Evolutionary conservation across 2,329 filamentous ascomycete species (phyloP).

Genomic region (Aaosphaeria pasadenensis): DNA sequence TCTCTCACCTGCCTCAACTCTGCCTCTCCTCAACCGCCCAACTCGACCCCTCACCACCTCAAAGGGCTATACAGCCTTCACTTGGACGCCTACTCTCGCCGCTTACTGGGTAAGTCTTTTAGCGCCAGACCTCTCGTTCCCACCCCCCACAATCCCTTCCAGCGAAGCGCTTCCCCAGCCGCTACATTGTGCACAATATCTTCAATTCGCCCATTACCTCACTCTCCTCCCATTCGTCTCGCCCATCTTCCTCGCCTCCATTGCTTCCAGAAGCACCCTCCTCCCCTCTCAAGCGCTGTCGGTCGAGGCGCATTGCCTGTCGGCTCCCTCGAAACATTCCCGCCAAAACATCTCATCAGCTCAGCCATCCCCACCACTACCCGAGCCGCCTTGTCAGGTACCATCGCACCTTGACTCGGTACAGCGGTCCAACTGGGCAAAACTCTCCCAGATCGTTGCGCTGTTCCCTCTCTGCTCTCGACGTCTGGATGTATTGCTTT

Average conservation of each 20-base stretch:
- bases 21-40: not conserved
- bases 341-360: slow-evolving; percentile 14
- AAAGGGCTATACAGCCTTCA: not conserved
- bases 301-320: slow-evolving; percentile 26
- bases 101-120: slow-evolving; percentile 35
- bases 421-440: not conserved
- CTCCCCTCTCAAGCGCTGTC: slow-evolving; percentile 19
- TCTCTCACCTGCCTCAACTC: slow-evolving; percentile 3
- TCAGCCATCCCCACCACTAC: not conserved
- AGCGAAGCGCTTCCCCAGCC: slow-evolving; percentile 36
- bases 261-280: not conserved
- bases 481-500: not conserved
- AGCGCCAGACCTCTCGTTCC: slow-evolving; percentile 31
- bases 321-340: slow-evolving; percentile 13
- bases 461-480: not conserved
- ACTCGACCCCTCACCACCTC: no score
- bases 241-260: slow-evolving; percentile 8
- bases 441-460: no score
- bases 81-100: slow-evolving; percentile 6
- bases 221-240: slow-evolving; percentile 17
- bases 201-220: slow-evolving; percentile 9
- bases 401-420: not conserved
- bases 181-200: slow-evolving; percentile 24
- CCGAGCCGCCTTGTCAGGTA: slow-evolving; percentile 13
- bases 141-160: slow-evolving; percentile 17